Evolutionary conservation across 1,284 basidiomycete genomes (phyloP), one percentile per base, ranked within the genome.

Genomic region (Ustilago nuda): DNA sequence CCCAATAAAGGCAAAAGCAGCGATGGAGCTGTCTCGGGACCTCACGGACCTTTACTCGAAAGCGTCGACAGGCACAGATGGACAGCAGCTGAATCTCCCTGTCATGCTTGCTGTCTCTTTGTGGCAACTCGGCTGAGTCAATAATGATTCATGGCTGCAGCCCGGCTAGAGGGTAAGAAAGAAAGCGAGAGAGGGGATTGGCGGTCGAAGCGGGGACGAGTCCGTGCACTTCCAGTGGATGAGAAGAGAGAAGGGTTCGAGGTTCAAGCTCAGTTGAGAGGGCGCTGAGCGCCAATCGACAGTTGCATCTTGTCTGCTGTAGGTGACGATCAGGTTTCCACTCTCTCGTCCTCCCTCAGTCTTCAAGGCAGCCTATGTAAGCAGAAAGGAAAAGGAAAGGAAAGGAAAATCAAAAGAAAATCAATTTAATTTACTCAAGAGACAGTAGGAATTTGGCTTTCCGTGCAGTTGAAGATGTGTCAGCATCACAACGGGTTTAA

Each of bases 301-400:
- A 11, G 41, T 27, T 56, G 68, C 63, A 61, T 61, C 30, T 30
- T 56, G 11, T 19, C 36, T 50, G 43, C 68, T 66, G 63, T 72
- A 62, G 50, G 43, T 52, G 69, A 63, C 69, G 64, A 72, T 72
- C 69, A 19, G 1, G 19, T 19, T 19, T 19, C 19, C 19, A 19
- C 19, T 19, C 19, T 19, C 19, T 19, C 19, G 19, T 19, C 19
- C 19, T 19, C 19, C 19, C 30, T 9, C 9, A 51, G 53, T 53
- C 35, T 23, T 55, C 11, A 36, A 36, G 36, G 19, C 48, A 50
- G 27, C 48, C 27, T n/a, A n/a, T n/a, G n/a, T n/a, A n/a, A n/a
- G n/a, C n/a, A n/a, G n/a, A n/a, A n/a, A n/a, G n/a, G n/a, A n/a
- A n/a, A n/a, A n/a, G n/a, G n/a, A n/a, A n/a, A n/a, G n/a, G n/a